Evolutionary conservation across 768 basidiomycete species (phyloP), one percentile per base, ranked within the genome.

Genomic region (Ephemerocybe angulata): DNA sequence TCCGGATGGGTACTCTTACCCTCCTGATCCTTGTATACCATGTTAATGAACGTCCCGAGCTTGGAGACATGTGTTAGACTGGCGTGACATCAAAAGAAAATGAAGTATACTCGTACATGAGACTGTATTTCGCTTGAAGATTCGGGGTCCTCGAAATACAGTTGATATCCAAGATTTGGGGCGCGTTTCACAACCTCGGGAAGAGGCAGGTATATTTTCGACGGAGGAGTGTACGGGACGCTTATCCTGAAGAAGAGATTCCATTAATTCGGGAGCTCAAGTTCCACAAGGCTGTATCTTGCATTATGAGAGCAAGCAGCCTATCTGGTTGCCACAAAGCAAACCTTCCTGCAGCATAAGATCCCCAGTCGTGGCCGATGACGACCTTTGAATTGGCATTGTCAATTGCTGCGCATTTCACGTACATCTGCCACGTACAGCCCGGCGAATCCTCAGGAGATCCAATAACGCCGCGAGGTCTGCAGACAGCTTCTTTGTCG

Each of bases 291-390:
- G 12, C 19, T 10, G n/a, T n/a, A 19, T 19, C 69, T 81, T 58
- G 87, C 90, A 84, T 70, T 0, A 78, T 74, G 19, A 91, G 71
- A 0, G 83, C 84, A 4, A 76, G 60, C 31, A 88, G 58, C 30
- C 87, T 76, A 13, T 82, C 70, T 0, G 90, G 87, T 63, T 88
- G 69, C 85, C 86, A 90, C 22, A 89, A 72, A 11, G 86, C 84
- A 61, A 93, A 85, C 21, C 89, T 75, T 40, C 76, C 78, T 1
- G 77, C 87, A 12, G 74, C 80, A 56, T 73, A 80, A 2, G 86
- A 72, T 4, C 90, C 90, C 90, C 90, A 92, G 62, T 93, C 90
- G 61, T 92, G 90, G 0, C 88, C 90, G 54, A 90, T 75, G 53
- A 90, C 69, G 11, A 88, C 75, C 86, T 79, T n/a, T n/a, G n/a